Conservation (phyloP, 768 basidiomycete species). For the Cystobasidium onofrii region DNA sequence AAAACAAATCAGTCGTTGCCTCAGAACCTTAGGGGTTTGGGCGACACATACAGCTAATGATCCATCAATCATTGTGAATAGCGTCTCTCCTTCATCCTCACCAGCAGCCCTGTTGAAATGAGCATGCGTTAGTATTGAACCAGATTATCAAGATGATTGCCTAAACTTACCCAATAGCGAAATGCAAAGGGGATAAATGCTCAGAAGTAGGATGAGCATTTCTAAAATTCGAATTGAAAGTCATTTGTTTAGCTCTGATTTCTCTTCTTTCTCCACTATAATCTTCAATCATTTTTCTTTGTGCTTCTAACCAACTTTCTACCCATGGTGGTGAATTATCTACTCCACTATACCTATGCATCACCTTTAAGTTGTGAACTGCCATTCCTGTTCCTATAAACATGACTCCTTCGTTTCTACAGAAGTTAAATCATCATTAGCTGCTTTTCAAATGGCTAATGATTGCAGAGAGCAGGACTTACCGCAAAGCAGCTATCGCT, state of each 20-base stretch:
- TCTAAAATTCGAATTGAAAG: not conserved
- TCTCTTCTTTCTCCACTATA: constrained; percentile 19
- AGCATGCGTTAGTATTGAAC: not conserved
- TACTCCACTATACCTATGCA: not conserved
- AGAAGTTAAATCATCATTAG: no score
- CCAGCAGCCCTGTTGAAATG: constrained; percentile 9
- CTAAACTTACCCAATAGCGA: constrained; percentile 13
- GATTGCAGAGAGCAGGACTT: not conserved
- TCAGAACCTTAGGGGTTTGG: not conserved
- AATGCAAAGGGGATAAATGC: constrained; percentile 5
- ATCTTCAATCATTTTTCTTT: not conserved
- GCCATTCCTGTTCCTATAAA: constrained; percentile 26
- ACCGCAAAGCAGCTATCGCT: constrained; percentile 8
- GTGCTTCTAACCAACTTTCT: not conserved
- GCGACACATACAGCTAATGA: not conserved
- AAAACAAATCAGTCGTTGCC: no score
- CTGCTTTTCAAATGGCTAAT: not conserved
- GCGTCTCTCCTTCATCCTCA: constrained; percentile 18
- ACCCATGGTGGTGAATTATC: not conserved
- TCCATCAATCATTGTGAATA: constrained; percentile 21
- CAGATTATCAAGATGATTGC: not conserved
- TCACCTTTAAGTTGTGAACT: not conserved
- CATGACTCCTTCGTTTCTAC: constrained; percentile 8
- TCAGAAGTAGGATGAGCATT: constrained; percentile 26
- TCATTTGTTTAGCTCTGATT: not conserved